Base-by-base conservation (phyloP, 805 yeast species). In the Isabelozyma gotoi region DNA sequence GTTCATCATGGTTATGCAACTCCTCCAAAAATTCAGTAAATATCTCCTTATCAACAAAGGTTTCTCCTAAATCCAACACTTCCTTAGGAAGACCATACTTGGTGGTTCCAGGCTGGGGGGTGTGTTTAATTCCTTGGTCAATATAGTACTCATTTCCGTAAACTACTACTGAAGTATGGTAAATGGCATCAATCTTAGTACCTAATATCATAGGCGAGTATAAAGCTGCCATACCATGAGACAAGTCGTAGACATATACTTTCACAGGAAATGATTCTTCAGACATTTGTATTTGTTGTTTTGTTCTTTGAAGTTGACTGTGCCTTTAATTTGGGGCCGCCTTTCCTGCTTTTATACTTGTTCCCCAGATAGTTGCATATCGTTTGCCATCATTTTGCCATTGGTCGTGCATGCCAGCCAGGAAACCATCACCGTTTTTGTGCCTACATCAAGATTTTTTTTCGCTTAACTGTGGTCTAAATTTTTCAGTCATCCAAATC, bases 231-330 rank as follows among this genome's bases (percentile, higher is more conserved):
- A 83, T 56, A 0, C 88, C 88, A 21, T 67, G 73, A 1, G 86
- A 78, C 16, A 83, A 70, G 50, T 83, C 89, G 52, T 83, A 83
- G 8, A 83, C 84, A 53, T 79, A 77, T 3, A 81, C 73, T 50
- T 78, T 62, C 7, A 81, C 85, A 3, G 71, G 63, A 43, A 46
- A 63, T 6, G 56, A 44, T 33, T 54, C 52, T 35, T 64, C 70
- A 29, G 48, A 56, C 37, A 39, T 43, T 19, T 38, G 27, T 41
- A 36, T 19, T 15, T 7, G 40, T 42, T 17, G 38, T 33, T 16
- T 7, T 32, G 34, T 3, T 7, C 17, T 24, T 4, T 24, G 12
- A 2, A 2, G 4, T 3, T 21, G 29, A 5, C 29, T 5, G 6
- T 24, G 29, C 29, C 29, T 24, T 11, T 24, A 24, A 8, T 24